Conservation (phyloP, 257 asterid genomes). For the Mentha longifolia region DNA sequence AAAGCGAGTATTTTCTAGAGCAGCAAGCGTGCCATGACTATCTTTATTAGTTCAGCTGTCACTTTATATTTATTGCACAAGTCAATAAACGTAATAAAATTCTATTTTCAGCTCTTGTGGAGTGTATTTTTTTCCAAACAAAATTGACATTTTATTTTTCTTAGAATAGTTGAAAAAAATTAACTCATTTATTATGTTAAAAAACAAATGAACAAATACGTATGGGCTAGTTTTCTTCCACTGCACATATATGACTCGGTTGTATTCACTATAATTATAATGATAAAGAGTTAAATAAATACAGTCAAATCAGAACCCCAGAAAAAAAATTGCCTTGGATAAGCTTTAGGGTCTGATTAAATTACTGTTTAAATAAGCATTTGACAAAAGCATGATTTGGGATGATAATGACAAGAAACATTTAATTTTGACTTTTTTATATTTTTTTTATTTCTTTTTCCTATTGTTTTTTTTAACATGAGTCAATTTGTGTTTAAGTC, state of each 20-base stretch:
- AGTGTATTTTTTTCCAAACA: too few relatives aligned
- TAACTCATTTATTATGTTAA: background rate
- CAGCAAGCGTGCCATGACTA: background rate
- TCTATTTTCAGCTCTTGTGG: constrained; percentile 2
- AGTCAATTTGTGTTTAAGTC: constrained; percentile 28
- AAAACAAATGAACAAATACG: background rate
- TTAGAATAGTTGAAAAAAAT: too few relatives aligned
- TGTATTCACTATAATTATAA: background rate
- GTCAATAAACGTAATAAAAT: constrained; percentile 4
- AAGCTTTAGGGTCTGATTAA: background rate
- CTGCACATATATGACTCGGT: background rate
- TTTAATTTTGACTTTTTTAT: constrained; percentile 37
- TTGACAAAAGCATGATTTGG: constrained; percentile 39
- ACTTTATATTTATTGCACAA: background rate
- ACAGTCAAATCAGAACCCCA: too few relatives aligned
- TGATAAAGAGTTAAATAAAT: background rate
- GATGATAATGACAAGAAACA: constrained; percentile 38
- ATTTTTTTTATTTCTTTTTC: too few relatives aligned
- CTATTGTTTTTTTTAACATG: background rate
- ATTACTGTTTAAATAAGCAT: background rate
- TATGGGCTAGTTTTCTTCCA: background rate
- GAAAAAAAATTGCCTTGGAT: too few relatives aligned
- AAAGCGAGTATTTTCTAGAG: too few relatives aligned
- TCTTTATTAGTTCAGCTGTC: background rate
- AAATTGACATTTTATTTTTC: too few relatives aligned